Evolutionary conservation across 116 monocot species (phyloP).

Genomic region (Posidonia oceanica): DNA sequence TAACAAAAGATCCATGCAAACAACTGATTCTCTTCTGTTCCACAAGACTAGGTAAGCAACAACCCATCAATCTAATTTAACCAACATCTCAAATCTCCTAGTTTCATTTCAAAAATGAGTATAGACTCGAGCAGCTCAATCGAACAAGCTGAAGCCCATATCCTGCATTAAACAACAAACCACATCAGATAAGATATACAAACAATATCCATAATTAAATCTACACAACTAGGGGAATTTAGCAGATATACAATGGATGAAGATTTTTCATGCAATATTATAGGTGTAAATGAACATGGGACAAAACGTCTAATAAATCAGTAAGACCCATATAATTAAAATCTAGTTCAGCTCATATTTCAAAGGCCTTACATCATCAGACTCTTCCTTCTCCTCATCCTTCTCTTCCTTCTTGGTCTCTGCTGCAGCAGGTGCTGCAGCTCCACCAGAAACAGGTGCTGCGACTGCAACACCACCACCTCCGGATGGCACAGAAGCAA

Average conservation of each 20-base stretch:
- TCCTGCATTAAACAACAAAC: conserved; percentile 15
- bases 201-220: no score
- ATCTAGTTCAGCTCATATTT: no score
- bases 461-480: conserved; percentile 32
- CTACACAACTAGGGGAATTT: no score
- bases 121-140: not conserved
- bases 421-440: conserved; percentile 29
- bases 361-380: conserved; percentile 14
- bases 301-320: no score
- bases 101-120: not conserved
- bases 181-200: no score
- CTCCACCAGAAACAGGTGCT: conserved; percentile 29
- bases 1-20: not conserved
- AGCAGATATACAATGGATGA: no score
- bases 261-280: no score
- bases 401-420: conserved; percentile 46
- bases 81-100: not conserved
- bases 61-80: not conserved
- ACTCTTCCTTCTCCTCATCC: conserved; percentile 44
- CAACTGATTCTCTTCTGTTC: not conserved
- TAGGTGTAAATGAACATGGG: no score
- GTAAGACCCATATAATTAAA: no score
- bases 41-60: not conserved
- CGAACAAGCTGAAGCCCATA: conserved; percentile 34
- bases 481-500: conserved; percentile 37